These are phyloP conservation scores for Lenwebbia sp. DNA, from an alignment of 345 rosid genomes.

Conservation along the genomic window DNA sequence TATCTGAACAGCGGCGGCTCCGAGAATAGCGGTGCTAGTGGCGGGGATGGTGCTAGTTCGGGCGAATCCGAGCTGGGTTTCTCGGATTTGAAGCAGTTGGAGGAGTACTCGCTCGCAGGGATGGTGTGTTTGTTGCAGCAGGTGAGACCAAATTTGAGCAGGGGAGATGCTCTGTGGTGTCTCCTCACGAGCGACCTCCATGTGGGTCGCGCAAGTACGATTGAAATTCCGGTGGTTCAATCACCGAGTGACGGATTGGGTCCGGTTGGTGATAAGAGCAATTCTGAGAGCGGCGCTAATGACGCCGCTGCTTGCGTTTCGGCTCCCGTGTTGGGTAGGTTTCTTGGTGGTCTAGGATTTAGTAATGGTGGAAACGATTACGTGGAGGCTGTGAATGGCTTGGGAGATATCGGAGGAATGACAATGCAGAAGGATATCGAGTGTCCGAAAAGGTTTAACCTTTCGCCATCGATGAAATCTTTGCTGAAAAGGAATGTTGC, in stretches of 20 bases:
- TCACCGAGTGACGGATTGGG: constrained; percentile 14
- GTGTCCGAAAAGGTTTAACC: constrained; percentile 82
- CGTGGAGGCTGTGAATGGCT: neutral
- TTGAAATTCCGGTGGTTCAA: constrained; percentile 43
- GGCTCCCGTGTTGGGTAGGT: constrained; percentile 53
- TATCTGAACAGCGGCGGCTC: constrained; percentile 38
- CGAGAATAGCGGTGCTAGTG: constrained; percentile 20
- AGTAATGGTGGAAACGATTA: constrained; percentile 25
- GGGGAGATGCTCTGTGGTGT: constrained; percentile 98
- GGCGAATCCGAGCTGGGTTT: constrained; percentile 53
- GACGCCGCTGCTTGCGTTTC: constrained; percentile 33
- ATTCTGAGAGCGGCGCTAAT: constrained; percentile 23
- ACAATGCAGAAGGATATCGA: constrained; percentile 36
- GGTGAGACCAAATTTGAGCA: constrained; percentile 67
- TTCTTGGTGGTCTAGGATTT: constrained; percentile 88
- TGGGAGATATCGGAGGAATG: neutral
- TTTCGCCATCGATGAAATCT: constrained; percentile 73
- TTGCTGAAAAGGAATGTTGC: constrained; percentile 83
- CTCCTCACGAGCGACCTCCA: constrained; percentile 88
- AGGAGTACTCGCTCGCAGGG: constrained; percentile 69
- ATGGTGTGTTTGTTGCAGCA: constrained; percentile 88
- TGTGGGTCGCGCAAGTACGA: constrained; percentile 62
- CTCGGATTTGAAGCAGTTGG: constrained; percentile 63
- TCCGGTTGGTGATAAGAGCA: constrained; percentile 6
- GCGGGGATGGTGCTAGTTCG: constrained; percentile 4